phyloP scores from a whole-genome alignment of 371 early-diverging fungal species.

The Haplosporangium sp. region DNA sequence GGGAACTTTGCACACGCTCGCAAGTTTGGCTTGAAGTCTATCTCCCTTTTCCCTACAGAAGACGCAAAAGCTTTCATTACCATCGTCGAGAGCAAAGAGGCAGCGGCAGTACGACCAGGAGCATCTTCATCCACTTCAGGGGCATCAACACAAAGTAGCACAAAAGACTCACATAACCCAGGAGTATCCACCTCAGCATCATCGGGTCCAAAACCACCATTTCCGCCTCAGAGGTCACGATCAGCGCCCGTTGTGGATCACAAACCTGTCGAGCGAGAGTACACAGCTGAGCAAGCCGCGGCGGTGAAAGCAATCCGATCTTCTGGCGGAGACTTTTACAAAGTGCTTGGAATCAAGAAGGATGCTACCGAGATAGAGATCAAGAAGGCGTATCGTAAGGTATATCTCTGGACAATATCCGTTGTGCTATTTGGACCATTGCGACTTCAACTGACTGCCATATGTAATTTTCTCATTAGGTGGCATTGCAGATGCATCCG shows the following conservation, averaged over 20 bases:
- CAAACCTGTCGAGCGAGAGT: slow-evolving; percentile 64
- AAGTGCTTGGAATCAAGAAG: slow-evolving; percentile 87
- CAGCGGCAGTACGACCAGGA: slow-evolving; percentile 20
- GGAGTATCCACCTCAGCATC: slow-evolving; percentile 27
- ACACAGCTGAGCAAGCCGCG: slow-evolving; percentile 81
- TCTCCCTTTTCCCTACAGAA: slow-evolving; percentile 79
- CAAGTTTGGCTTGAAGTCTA: slow-evolving; percentile 86
- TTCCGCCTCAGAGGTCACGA: slow-evolving; percentile 35
- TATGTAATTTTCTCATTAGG: slow-evolving; percentile 55
- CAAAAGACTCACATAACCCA: slow-evolving; percentile 33
- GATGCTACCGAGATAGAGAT: slow-evolving; percentile 87
- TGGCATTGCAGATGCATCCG: slow-evolving; percentile 97
- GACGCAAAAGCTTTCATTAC: slow-evolving; percentile 71
- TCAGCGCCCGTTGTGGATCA: slow-evolving; percentile 28
- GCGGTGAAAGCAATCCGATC: slow-evolving; percentile 83
- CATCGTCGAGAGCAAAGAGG: slow-evolving; percentile 56
- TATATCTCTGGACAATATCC: slow-evolving; percentile 24
- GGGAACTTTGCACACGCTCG: slow-evolving; percentile 78
- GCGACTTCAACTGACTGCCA: too few species aligned
- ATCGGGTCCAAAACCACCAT: slow-evolving; percentile 15
- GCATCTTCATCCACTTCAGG: slow-evolving; percentile 24
- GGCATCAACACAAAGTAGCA: slow-evolving; percentile 33
- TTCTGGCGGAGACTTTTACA: slow-evolving; percentile 88
- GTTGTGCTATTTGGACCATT: too few species aligned
- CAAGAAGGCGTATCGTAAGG: slow-evolving; percentile 97